A percentile compares a stretch with the other conserved stretches of the same genome.
Evolutionary conservation across 2,329 filamentous ascomycete genomes (phyloP).

Genomic region (Westerdykella aurantiaca): DNA sequence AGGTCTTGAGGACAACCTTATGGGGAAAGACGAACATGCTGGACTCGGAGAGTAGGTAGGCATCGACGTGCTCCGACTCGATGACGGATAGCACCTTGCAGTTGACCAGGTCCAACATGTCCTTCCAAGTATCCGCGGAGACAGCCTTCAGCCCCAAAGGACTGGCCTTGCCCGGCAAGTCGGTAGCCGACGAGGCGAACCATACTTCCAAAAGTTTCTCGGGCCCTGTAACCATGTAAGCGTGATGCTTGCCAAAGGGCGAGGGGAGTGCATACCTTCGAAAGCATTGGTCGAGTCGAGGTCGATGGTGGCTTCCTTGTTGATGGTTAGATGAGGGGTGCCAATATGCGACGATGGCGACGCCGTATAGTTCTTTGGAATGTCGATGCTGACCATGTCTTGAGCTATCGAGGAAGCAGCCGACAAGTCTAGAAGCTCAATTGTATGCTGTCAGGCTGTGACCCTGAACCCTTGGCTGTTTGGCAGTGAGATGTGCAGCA

Average conservation of each 20-base stretch:
- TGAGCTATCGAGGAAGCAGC: conserved; percentile 25
- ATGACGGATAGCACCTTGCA: conserved; percentile 96
- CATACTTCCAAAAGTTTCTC: conserved; percentile 98
- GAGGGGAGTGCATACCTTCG: conserved; percentile 59
- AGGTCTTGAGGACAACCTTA: conserved; percentile 98
- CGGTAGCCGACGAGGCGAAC: conserved; percentile 76
- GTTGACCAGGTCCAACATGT: conserved; percentile 96
- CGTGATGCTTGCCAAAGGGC: background rate
- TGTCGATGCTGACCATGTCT: conserved; percentile 78
- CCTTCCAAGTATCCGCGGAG: conserved; percentile 78
- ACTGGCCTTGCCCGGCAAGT: conserved; percentile 64
- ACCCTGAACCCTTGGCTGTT: conserved; percentile 15
- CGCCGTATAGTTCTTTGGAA: conserved; percentile 74
- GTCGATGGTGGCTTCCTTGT: conserved; percentile 87
- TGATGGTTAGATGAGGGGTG: conserved; percentile 90
- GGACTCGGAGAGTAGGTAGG: conserved; percentile 94
- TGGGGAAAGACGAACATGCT: conserved; percentile 99
- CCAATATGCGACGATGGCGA: conserved; percentile 71
- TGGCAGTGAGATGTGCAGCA: conserved; percentile 60
- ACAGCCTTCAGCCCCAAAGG: conserved; percentile 82
- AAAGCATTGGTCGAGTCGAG: conserved; percentile 95
- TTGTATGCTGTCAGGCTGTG: too few species aligned
- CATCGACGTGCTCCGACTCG: conserved; percentile 88
- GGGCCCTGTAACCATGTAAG: conserved; percentile 54
- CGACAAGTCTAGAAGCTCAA: conserved; percentile 1